A percentile compares a stretch with the other conserved stretches of the same genome.
phyloP scores from a whole-genome alignment of 2,329 filamentous ascomycete species.

The Cadophora malorum region DNA sequence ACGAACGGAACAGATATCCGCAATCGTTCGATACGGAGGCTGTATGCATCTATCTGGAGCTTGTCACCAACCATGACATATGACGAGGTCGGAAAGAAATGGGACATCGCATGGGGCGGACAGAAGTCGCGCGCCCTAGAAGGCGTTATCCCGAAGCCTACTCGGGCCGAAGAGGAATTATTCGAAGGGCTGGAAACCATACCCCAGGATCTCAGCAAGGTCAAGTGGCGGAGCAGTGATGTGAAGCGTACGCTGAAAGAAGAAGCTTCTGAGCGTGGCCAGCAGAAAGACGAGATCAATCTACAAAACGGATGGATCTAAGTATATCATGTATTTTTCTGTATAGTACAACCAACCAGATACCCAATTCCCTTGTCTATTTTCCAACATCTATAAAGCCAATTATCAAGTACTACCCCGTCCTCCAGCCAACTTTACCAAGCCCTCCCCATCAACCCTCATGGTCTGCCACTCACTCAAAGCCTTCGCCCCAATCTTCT shows the following conservation, averaged over 20 bases:
- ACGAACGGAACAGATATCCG: not conserved
- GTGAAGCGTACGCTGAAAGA: not conserved
- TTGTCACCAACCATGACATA: constrained; percentile 52
- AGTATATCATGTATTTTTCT: constrained; percentile 2
- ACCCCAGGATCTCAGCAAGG: constrained; percentile 1
- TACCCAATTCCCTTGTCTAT: not conserved
- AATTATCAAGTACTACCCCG: constrained; percentile 17
- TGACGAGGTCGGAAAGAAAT: constrained; percentile 42
- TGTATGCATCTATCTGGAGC: constrained; percentile 55
- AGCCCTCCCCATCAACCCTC: constrained; percentile 71
- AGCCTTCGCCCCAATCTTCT: constrained; percentile 66
- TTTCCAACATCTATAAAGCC: not conserved
- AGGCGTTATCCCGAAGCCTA: constrained; percentile 42
- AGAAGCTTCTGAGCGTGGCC: not conserved
- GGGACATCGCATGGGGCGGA: constrained; percentile 55
- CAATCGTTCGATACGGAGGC: constrained; percentile 53
- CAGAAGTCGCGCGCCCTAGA: constrained; percentile 40
- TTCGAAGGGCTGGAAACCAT: constrained; percentile 54
- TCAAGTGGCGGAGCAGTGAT: not conserved
- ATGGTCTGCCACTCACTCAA: constrained; percentile 78
- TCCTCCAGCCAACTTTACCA: constrained; percentile 61
- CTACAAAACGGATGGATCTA: not conserved
- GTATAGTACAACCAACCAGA: constrained; percentile 6
- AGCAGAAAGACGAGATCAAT: not conserved
- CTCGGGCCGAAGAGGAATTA: constrained; percentile 49